Base-by-base conservation (phyloP, 2,329 filamentous ascomycete species). In the Annulohypoxylon truncatum region DNA sequence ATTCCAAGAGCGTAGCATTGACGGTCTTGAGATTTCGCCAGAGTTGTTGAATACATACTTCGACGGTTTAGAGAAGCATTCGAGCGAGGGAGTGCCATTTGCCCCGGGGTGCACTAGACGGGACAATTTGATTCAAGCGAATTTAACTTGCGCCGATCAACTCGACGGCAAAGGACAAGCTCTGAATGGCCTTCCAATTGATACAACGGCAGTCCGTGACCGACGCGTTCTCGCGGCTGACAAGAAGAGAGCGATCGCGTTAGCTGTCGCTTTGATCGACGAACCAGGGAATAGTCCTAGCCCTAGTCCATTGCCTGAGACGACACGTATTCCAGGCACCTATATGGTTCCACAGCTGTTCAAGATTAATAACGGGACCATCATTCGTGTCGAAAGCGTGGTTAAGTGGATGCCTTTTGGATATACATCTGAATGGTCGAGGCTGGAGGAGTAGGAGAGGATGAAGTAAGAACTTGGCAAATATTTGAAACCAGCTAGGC, bases 321-420 rank as follows among this genome's bases (percentile, higher is more conserved):
- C 68, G 24, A 51, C 59, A 50, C 50, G 62, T 18, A 58, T 70
- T 33, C 67, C 69, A 4, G 62, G 69, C 20, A 72, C 70, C 9
- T 71, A 72, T 29, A 61, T 72, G 62, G 46, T 71, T 20, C 66
- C 64, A 15, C 70, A 73, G 51, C 52, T 70, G 48, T 46, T 72
- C 35, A 71, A 71, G 29, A 52, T 71, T 3, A 50, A 61, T 24
- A 47, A 66, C 7, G 66, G 64, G 7, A 35, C 24, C 2, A 71
- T 71, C n/a, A 47, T 64, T 40, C 62, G 61, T 3, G 53, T 72
- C 4, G 69, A 72, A 48, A 66, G 67, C 33, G 67, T 68, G 35
- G 50, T 71, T 2, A 72, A 71, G 48, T 71, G 71, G 68, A 66
- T 73, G 64, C 69, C 69, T 2, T 71, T 51, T 33, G 67, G 69